Base-by-base conservation (phyloP, 768 basidiomycete genomes). In the Dendrothele bispora region DNA sequence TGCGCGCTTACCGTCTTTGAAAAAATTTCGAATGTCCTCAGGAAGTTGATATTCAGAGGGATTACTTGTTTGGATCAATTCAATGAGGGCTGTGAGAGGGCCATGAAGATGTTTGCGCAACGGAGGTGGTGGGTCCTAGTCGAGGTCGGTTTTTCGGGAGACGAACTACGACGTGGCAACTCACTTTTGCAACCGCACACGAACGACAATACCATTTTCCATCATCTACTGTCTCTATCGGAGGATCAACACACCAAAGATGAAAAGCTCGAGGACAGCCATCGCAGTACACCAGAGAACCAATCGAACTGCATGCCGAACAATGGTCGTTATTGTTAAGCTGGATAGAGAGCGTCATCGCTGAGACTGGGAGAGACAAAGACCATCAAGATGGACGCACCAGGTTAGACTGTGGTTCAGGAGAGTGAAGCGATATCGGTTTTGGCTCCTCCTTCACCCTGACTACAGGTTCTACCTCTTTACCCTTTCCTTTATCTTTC, bases 211-310 rank as follows among this genome's bases (percentile, higher is more conserved):
- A 90, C 86, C 87, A 93, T 62, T 80, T 77, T 11, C 89, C 88
- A 37, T 97, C 82, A 65, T 97, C 92, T 52, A 87, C 77, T 40
- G 83, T 73, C 52, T 94, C 90, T 74, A 98, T 80, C 18, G 97
- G 97, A 44, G 97, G 97, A 65, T 99, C 89, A 55, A 99, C 78
- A 66, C 97, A 99, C 80, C 88, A 86, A 51, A 98, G 83, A 69
- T 99, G 97, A 66, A 97, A 99, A 6, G 94, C 92, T 54, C 88
- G 74, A 28, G 95, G 91, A 64, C 97, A 99, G 17, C 95, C 94
- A 65, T 98, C 97, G 66, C 97, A 99, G 64, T 97, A 98, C 17
- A 99, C 82, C 51, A 98, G 77, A 36, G 88, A 81, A 39, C 95
- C 95, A 55, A 71, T 70, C 21, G 86, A 90, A 57, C 85, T 83